These are phyloP conservation scores for Parascedosporium putredinis DNA, from an alignment of 2,329 filamentous ascomycete species.

Conservation along the genomic window DNA sequence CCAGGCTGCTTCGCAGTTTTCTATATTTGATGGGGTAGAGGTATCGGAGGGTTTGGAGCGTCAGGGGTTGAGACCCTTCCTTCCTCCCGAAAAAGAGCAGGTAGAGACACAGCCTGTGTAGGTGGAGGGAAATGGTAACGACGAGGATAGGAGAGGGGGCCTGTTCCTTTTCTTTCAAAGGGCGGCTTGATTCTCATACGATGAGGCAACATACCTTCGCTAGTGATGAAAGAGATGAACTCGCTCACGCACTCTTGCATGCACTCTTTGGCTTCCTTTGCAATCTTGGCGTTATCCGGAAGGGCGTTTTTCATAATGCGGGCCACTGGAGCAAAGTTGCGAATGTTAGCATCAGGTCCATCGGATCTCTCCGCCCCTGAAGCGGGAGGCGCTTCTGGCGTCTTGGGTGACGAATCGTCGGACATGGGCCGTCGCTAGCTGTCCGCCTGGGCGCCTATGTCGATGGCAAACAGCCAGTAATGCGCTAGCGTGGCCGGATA, in stretches of 20 bases:
- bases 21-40: too few relatives aligned
- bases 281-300: constrained; percentile 97
- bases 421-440: constrained; percentile 44
- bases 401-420: constrained; percentile 43
- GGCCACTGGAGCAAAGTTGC: constrained; percentile 90
- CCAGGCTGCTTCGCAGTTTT: too few relatives aligned
- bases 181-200: too few relatives aligned
- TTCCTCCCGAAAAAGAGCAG: too few relatives aligned
- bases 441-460: constrained; percentile 4
- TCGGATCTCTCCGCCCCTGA: constrained; percentile 39
- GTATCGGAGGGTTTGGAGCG: too few relatives aligned
- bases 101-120: too few relatives aligned
- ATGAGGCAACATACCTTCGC: constrained; percentile 72
- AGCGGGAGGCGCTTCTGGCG: constrained; percentile 36
- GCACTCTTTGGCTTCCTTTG: constrained; percentile 98
- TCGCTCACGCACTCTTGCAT: constrained; percentile 99
- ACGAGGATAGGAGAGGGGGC: too few relatives aligned
- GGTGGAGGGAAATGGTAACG: too few relatives aligned
- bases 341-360: constrained; percentile 80
- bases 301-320: constrained; percentile 98
- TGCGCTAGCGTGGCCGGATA: constrained; percentile 26
- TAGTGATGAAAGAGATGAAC: constrained; percentile 99
- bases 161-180: too few relatives aligned
- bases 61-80: too few relatives aligned
- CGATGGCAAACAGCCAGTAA: constrained; percentile 3